Conservation (phyloP, 768 basidiomycete genomes). For the Russula earlei region DNA sequence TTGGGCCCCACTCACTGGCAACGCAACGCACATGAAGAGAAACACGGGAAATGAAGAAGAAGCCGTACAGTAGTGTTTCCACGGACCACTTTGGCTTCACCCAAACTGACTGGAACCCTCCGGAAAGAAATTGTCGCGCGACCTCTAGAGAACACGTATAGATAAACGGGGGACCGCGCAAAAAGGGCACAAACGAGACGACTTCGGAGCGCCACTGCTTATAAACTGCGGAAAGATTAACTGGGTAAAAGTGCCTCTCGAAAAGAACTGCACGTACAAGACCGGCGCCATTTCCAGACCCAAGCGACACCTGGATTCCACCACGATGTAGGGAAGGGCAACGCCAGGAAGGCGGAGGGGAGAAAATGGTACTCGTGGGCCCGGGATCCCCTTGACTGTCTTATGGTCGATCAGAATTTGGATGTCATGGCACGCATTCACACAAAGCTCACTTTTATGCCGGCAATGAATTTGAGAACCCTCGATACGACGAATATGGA, state of each 20-base stretch:
- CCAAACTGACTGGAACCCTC: constrained; percentile 6
- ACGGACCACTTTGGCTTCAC: constrained; percentile 12
- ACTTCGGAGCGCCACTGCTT: neutral
- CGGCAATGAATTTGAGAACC: neutral
- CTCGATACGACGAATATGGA: neutral
- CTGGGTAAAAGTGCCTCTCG: neutral
- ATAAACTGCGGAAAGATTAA: neutral
- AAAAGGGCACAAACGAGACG: neutral
- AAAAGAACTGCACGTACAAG: neutral
- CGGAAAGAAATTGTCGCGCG: neutral
- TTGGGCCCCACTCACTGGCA: constrained; percentile 16
- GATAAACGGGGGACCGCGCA: neutral
- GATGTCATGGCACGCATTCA: neutral
- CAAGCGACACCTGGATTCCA: neutral
- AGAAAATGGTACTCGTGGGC: neutral
- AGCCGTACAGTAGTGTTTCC: neutral
- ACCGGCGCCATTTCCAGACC: neutral
- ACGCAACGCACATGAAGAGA: neutral
- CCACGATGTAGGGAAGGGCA: neutral
- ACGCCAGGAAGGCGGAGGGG: neutral
- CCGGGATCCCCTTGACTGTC: neutral
- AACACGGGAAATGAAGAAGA: neutral
- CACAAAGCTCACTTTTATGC: neutral
- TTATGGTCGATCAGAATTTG: neutral
- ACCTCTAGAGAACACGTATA: neutral